A percentile compares a stretch with the other conserved stretches of the same genome.
Evolutionary conservation across 2,329 filamentous ascomycete species (phyloP).

Genomic region (Trichophyton rubrum): DNA sequence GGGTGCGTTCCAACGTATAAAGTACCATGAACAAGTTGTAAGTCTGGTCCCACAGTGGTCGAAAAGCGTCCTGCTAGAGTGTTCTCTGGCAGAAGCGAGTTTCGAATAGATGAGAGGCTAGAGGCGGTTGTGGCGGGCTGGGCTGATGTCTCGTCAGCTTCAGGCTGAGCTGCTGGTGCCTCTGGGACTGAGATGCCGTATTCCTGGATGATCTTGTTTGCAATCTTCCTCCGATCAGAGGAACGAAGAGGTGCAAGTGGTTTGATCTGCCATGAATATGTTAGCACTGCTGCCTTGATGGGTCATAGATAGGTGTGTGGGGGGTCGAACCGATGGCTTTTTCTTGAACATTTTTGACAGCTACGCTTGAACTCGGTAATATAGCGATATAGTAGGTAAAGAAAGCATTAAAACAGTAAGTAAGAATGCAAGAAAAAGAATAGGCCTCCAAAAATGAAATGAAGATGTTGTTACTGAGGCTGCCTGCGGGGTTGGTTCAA

Average conservation of each 20-base stretch:
- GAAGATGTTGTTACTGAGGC: neutral
- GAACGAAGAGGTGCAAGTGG: slow-evolving; percentile 53
- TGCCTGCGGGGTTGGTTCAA: neutral
- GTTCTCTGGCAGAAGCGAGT: slow-evolving; percentile 51
- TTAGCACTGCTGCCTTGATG: slow-evolving; percentile 8
- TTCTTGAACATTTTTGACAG: slow-evolving; percentile 48
- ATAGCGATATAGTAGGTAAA: neutral
- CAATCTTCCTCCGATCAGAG: slow-evolving; percentile 53
- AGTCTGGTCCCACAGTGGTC: slow-evolving; percentile 50
- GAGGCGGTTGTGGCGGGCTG: slow-evolving; percentile 31
- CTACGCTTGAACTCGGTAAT: too few species aligned
- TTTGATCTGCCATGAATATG: slow-evolving; percentile 43
- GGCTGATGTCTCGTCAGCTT: slow-evolving; percentile 22
- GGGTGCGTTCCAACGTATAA: slow-evolving; percentile 51
- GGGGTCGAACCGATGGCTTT: slow-evolving; percentile 42
- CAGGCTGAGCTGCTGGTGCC: slow-evolving; percentile 19
- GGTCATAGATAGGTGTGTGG: neutral
- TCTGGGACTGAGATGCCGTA: slow-evolving; percentile 41
- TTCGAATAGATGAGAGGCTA: slow-evolving; percentile 41
- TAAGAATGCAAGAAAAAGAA: neutral
- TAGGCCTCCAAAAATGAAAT: too few species aligned
- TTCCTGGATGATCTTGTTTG: slow-evolving; percentile 54
- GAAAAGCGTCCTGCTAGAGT: slow-evolving; percentile 51
- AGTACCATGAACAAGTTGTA: slow-evolving; percentile 50
- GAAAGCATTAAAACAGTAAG: neutral